These are phyloP conservation scores for Schwanniomyces sp. DNA, from an alignment of 805 yeast species.

Conservation along the genomic window DNA sequence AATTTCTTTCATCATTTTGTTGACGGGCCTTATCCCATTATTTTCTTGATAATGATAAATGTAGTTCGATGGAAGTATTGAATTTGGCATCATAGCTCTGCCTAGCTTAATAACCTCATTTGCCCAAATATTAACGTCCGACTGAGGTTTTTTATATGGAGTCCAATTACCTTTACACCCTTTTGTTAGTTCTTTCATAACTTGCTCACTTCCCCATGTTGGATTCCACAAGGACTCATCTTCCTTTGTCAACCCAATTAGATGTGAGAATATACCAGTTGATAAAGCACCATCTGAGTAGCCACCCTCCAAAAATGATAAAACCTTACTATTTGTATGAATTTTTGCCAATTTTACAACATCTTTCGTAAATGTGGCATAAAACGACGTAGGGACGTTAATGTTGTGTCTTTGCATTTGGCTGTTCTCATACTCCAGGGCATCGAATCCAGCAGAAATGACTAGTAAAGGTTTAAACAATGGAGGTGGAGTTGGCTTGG, in stretches of 20 bases:
- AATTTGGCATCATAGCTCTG: slow-evolving; percentile 59
- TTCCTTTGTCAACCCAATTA: slow-evolving; percentile 60
- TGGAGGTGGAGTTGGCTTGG: slow-evolving; percentile 34
- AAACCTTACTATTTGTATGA: slow-evolving; percentile 57
- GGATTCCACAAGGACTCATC: slow-evolving; percentile 50
- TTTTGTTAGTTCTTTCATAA: slow-evolving; percentile 61
- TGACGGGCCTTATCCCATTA: slow-evolving; percentile 11
- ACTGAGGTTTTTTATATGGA: slow-evolving; percentile 52
- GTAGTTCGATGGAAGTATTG: slow-evolving; percentile 38
- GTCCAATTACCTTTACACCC: slow-evolving; percentile 72
- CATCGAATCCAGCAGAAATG: slow-evolving; percentile 89
- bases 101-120: slow-evolving; percentile 64
- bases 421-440: slow-evolving; percentile 77
- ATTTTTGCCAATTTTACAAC: slow-evolving; percentile 66
- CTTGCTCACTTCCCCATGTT: slow-evolving; percentile 63
- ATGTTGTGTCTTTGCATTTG: slow-evolving; percentile 84
- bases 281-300: slow-evolving; percentile 79
- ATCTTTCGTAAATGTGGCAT: slow-evolving; percentile 69
- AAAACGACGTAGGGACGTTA: slow-evolving; percentile 79
- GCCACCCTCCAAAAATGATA: slow-evolving; percentile 82
- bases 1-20: slow-evolving; percentile 34
- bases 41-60: slow-evolving; percentile 26
- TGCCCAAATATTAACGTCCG: slow-evolving; percentile 59
- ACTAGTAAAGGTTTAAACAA: slow-evolving; percentile 53
- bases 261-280: slow-evolving; percentile 77